Evolutionary conservation across 257 asterid species (phyloP).

Genomic region (Nicotiana noctiflora): DNA sequence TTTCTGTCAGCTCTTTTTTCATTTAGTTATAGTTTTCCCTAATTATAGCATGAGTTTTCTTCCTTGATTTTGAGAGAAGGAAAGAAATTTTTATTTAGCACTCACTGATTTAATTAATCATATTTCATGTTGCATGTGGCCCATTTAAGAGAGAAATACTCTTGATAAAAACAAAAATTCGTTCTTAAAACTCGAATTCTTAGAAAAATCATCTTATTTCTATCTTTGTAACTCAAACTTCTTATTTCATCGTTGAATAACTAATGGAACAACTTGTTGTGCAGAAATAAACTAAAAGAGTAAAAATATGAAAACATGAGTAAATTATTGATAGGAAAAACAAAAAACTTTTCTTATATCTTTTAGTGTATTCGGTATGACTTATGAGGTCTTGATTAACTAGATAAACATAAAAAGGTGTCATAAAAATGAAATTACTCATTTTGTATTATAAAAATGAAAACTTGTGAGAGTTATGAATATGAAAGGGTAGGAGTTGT

Average conservation of each 20-base stretch:
- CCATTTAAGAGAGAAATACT: no score
- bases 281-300: not conserved
- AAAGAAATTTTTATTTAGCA: no score
- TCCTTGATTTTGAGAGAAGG: not conserved
- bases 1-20: not conserved
- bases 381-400: not conserved
- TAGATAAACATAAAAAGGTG: not conserved
- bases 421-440: not conserved
- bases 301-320: not conserved
- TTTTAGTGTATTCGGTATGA: not conserved
- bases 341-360: no score
- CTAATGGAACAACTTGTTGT: no score
- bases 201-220: no score
- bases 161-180: no score
- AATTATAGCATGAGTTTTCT: not conserved
- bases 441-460: not conserved
- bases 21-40: not conserved
- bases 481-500: not conserved
- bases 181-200: no score
- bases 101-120: no score
- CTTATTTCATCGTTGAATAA: not conserved
- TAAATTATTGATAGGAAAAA: not conserved
- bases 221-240: not conserved
- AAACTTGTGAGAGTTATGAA: not conserved
- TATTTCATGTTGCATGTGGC: no score